Evolutionary conservation across 1,284 basidiomycete genomes (phyloP), one percentile per base, ranked within the genome.

Genomic region (Pseudomicrostroma phylloplanum): DNA sequence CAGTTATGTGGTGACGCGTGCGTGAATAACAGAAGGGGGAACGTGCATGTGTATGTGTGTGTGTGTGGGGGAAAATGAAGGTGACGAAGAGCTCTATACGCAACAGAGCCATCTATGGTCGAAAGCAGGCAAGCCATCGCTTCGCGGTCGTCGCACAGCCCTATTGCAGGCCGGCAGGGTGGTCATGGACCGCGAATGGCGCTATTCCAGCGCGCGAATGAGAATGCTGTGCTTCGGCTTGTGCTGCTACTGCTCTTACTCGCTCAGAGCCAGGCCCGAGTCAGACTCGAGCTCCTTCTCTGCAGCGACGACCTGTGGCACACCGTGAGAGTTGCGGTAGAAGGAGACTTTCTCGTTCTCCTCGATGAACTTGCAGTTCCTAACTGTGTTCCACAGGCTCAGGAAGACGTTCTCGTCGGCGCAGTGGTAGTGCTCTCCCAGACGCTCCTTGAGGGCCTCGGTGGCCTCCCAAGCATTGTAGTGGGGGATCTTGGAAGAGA

Each of bases 401-500:
- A 80, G 70, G 57, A 83, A 81, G 74, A 84, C 82, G 80, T 82
- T 83, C 74, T 84, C 83, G 59, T 81, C 77, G 46, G 80, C 80
- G 67, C 76, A 79, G 67, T 80, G 76, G 80, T 84, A 85, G 80
- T 84, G 82, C 56, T 79, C 78, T 56, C 84, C 86, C 57, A 97
- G 85, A 74, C 87, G 88, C 76, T 85, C 84, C 81, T 91, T 91
- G 73, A 98, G 84, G 12, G 91, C 92, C 73, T 87, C 86, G 42
- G 89, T 88, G 25, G 94, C 94, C 80, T 96, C 92, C 92, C 92
- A 96, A 1, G 83, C 83, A 75, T 83, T 73, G 82, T 84, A 77
- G 64, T 74, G 77, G 17, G 72, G 77, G 58, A 79, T 79, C 67
- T 78, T 79, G 71, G 70, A 72, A 60, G 70, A 72, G 64, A 79